Evolutionary conservation across 129 eudicot species (phyloP), one percentile per base, ranked within the genome.

Genomic region (Tagetes patula): DNA sequence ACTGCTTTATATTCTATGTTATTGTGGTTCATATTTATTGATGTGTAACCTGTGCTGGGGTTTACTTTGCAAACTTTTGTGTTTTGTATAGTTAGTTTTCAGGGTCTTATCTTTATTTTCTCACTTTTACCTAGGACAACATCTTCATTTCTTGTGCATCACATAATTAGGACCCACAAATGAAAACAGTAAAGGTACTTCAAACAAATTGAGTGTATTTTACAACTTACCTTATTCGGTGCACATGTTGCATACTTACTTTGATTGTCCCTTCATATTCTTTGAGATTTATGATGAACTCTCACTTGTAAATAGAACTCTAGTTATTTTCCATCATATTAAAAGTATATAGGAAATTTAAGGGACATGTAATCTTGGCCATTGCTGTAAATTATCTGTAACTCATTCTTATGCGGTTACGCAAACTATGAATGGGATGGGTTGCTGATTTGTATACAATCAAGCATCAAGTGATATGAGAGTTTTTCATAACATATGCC

Each of bases 71-170:
- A 67, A 42, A 33, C 5, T 9, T n/a, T 39, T 6, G 33, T 50
- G 46, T 49, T 74, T 27, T 7, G 7, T 52, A 52, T 27, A 6
- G 1, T 1, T 55, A 27, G 62, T 55, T 55, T 50, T 55, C 13
- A 8, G 14, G 10, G 62, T 32, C 42, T 41, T 50, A 31, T 64
- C 43, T 75, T 38, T 52, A 50, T 68, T 68, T 47, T 20, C 70
- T 30, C 6, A 74, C 53, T 14, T 37, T 46, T 59, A 37, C 53
- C 34, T 7, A 27, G 34, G 70, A 58, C 39, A 0, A 0, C 52
- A 55, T 45, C 47, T 65, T 42, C n/a, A 46, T 55, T 33, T 41
- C 30, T 75, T 3, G 8, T 32, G 53, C 30, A 53, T 39, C 65
- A 5, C 59, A 9, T 54, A 67, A 41, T 9, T 66, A 52, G 32